phyloP scores from a whole-genome alignment of 2,329 filamentous ascomycete genomes.

The Sporothrix pallida region DNA sequence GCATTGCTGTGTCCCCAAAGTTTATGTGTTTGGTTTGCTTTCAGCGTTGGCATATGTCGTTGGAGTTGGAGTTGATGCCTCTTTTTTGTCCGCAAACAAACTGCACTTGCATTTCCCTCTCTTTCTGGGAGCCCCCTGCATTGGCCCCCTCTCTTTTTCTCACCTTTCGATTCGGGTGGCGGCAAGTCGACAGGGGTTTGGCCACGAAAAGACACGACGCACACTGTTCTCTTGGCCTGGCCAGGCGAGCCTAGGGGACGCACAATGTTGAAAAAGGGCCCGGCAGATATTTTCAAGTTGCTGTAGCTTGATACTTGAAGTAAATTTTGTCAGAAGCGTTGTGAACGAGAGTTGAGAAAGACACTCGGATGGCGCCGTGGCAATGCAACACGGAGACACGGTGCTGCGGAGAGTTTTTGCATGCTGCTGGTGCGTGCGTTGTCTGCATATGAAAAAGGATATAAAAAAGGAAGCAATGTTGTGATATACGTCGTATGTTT shows the following conservation, averaged over 20 bases:
- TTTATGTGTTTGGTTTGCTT: background rate
- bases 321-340: background rate
- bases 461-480: background rate
- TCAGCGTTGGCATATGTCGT: background rate
- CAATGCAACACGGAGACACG: too few relatives aligned
- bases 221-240: constrained; percentile 20
- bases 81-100: too few relatives aligned
- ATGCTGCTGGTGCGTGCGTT: too few relatives aligned
- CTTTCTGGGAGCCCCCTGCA: background rate
- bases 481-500: too few relatives aligned
- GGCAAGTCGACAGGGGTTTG: constrained; percentile 25
- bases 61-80: background rate
- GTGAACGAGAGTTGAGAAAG: background rate
- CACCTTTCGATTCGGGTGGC: constrained; percentile 11
- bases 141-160: background rate
- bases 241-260: constrained; percentile 18
- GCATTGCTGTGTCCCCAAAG: background rate
- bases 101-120: background rate
- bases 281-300: background rate
- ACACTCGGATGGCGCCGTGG: background rate
- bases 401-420: background rate
- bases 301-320: background rate
- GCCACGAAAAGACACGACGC: constrained; percentile 26
- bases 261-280: constrained; percentile 6
- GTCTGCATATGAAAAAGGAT: background rate